Conservation (phyloP, 176 grass and related monocot genomes). For the Tillandsia fasciculata region DNA sequence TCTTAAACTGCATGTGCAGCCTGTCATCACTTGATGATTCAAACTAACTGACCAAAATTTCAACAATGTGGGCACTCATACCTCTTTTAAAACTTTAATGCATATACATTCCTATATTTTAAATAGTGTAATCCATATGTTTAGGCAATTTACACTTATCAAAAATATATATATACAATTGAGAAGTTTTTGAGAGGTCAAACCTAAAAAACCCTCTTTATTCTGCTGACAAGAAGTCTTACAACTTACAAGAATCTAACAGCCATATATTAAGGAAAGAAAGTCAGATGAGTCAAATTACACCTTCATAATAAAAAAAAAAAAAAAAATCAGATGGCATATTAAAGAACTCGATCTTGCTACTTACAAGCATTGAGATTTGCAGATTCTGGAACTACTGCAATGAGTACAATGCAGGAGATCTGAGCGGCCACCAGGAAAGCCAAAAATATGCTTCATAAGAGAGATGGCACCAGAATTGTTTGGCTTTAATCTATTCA, state of each 20-base stretch:
- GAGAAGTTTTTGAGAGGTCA: too few species aligned
- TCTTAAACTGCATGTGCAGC: too few species aligned
- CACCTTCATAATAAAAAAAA: neutral
- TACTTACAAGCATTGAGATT: constrained; percentile 44
- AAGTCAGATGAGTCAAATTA: too few species aligned
- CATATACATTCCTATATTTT: neutral
- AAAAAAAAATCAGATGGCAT: neutral
- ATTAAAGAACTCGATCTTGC: neutral
- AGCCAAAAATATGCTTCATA: constrained; percentile 59
- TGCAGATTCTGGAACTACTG: constrained; percentile 12
- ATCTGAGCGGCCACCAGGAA: constrained; percentile 28
- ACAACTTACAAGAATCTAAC: too few species aligned
- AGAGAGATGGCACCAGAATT: constrained; percentile 27
- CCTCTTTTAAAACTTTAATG: neutral
- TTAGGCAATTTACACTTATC: neutral
- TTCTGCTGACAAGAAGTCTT: too few species aligned
- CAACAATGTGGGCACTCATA: neutral
- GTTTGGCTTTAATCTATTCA: constrained; percentile 35
- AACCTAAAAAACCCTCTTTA: too few species aligned
- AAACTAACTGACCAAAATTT: neutral
- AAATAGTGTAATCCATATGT: neutral
- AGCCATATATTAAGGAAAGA: too few species aligned
- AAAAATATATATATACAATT: too few species aligned
- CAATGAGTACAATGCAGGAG: constrained; percentile 9
- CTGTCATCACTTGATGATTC: too few species aligned